Percentiles rank a stretch among this genome's conserved stretches.
These are phyloP conservation scores for Imleria badia DNA, from an alignment of 768 basidiomycete species.

Conservation along the genomic window DNA sequence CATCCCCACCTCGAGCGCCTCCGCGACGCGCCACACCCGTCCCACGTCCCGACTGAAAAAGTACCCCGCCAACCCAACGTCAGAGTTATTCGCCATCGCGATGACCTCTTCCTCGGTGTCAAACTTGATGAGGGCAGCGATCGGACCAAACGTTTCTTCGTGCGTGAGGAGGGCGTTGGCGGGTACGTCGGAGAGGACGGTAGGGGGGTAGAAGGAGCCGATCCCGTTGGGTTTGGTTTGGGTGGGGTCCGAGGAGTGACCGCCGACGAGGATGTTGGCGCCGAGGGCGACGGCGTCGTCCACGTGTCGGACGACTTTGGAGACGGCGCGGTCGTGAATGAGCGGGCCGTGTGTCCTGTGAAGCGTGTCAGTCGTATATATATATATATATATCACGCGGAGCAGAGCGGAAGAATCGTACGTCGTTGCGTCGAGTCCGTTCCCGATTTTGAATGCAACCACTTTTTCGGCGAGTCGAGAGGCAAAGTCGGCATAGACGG, in stretches of 20 bases:
- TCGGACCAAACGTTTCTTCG: conserved; percentile 96
- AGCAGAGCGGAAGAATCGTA: conserved; percentile 36
- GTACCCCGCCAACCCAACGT: conserved; percentile 90
- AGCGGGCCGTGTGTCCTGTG: conserved; percentile 90
- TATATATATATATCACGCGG: background rate
- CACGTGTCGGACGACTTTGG: conserved; percentile 85
- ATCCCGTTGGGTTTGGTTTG: conserved; percentile 8
- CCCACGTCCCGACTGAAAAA: conserved; percentile 89
- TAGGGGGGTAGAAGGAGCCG: conserved; percentile 79
- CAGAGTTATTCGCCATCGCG: conserved; percentile 75
- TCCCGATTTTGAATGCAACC: conserved; percentile 82
- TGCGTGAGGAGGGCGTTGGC: conserved; percentile 56
- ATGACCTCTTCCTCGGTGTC: conserved; percentile 94
- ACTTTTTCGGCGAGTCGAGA: conserved; percentile 82
- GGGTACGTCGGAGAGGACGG: conserved; percentile 85
- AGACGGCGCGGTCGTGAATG: conserved; percentile 81
- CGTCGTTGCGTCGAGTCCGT: conserved; percentile 79
- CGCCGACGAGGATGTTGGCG: conserved; percentile 89
- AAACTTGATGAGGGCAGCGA: conserved; percentile 86
- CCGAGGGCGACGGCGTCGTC: conserved; percentile 84
- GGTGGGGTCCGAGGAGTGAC: conserved; percentile 57
- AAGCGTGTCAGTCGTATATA: background rate
- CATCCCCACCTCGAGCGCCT: conserved; percentile 92
- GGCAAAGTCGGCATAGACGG: conserved; percentile 90
- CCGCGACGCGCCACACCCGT: conserved; percentile 91